Evolutionary conservation across 495 filamentous ascomycete species (phyloP), one percentile per base, ranked within the genome.

Genomic region (Penicillium antarcticum): DNA sequence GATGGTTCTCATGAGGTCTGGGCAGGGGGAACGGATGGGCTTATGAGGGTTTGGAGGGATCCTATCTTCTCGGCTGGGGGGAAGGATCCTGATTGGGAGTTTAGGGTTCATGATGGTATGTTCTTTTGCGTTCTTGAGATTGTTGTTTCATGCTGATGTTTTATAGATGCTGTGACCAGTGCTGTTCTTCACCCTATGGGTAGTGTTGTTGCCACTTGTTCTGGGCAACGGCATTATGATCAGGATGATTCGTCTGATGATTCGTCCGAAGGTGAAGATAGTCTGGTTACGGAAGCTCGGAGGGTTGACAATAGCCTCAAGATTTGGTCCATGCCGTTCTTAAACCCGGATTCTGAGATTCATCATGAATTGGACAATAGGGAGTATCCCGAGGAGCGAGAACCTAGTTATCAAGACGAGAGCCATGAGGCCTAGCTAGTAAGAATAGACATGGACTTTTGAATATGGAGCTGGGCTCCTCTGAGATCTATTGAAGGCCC

Each of bases 1-100:
- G 69, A 66, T 43, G 72, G 69, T 1, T 84, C 83, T 3, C 83
- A 84, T 66, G 87, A 91, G 62, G 72, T 96, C 16, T 95, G 89
- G 91, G 89, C 86, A 31, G 92, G 91, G 13, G 88, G 88, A 2
- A 81, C 70, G n/a, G 85, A 89, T 73, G 95, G 94, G 0, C 64
- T 70, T 12, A 86, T 95, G 49, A 81, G 83, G 48, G 78, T 87
- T 17, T 98, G 90, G 90, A 80, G 80, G 49, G 77, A 85, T 29
- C 76, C 81, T 5, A 81, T 75, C 40, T 78, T 53, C 63, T 61
- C 53, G 49, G 79, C 79, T 46, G 85, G 84, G 2, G 71, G 64
- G 12, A 61, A 82, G 18, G 68, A 77, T 50, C 77, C 79, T 18
- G 65, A 68, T 35, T 85, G 80, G 80, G 73, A 78, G 46, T 87